Base-by-base conservation (phyloP, 148 eudicot species). In the Nepenthes mirabilis region DNA sequence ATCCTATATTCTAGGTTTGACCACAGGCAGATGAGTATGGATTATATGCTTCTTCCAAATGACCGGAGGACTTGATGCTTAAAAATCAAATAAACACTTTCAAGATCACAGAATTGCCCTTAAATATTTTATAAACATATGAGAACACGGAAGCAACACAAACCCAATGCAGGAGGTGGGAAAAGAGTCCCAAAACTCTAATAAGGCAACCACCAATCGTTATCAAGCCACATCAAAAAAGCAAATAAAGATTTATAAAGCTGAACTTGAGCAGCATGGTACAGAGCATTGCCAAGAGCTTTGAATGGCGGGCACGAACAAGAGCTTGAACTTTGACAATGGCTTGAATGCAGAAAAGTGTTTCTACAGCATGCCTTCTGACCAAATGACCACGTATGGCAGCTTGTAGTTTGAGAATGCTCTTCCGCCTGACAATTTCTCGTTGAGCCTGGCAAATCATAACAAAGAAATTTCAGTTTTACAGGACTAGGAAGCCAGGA, bases 341-440 rank as follows among this genome's bases (percentile, higher is more conserved):
- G 68, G 84, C 88, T 80, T 76, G 89, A 54, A 88, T 80, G 74
- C 98, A 91, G 45, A 85, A 80, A 55, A 91, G 76, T 63, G 90
- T 81, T 64, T 83, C 96, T 67, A 88, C 79, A 65, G 98, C 98
- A 60, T 88, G 79, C 65, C 77, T 75, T 34, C 98, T 81, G 43
- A 81, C 98, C 57, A 91, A 65, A 66, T 91, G 82, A 11, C 96
- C 98, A 43, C 96, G 85, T 57, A 88, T 79, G 57, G 81, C 90
- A 75, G 98, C 96, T 83, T 91, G 98, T 77, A 91, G 69, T 65
- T 78, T 91, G 52, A 83, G 66, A 55, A 75, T 63, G 56, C 81
- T 80, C 72, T 86, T 83, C 59, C 83, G 77, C 71, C 79, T 73
- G 62, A 75, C 37, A 56, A 75, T 64, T 54, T 51, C 67, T 67